A percentile compares a stretch with the other conserved stretches of the same genome.
Conservation (phyloP, 2,329 filamentous ascomycete species). For the Aureobasidium lini region DNA sequence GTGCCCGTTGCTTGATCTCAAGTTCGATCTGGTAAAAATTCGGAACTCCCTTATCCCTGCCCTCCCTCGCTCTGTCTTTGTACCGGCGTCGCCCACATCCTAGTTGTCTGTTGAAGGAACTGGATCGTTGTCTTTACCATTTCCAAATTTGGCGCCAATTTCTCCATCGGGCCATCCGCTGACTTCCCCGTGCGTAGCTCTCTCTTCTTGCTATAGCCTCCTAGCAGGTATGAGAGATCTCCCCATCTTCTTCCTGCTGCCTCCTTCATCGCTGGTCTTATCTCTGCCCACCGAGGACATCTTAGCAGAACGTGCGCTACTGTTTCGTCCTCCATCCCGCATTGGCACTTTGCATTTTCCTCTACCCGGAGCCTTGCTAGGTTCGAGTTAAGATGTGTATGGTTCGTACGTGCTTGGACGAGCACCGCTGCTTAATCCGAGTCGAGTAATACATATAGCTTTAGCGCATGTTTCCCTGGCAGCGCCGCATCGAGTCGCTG, state of each 20-base stretch:
- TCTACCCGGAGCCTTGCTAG: neutral
- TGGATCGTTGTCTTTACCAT: neutral
- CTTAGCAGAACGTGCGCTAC: neutral
- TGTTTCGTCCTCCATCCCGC: neutral
- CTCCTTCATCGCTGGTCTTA: neutral
- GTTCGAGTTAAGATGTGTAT: neutral
- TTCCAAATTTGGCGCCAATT: neutral
- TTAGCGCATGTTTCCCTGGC: neutral
- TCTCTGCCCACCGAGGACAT: neutral
- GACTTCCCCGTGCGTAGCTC: neutral
- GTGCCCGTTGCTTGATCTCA: neutral
- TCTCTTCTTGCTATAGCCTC: constrained; percentile 42
- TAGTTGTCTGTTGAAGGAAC: neutral
- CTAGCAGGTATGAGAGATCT: constrained; percentile 42
- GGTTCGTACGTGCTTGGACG: neutral
- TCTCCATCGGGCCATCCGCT: neutral
- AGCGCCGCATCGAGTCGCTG: neutral
- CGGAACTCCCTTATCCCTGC: neutral
- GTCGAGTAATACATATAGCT: neutral
- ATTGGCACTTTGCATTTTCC: neutral
- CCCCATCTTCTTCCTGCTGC: neutral
- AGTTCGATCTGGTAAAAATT: neutral
- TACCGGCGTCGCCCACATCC: neutral
- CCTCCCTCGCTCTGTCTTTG: neutral
- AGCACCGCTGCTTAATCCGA: neutral